Evolutionary conservation across 1,139 yeast genomes (phyloP), one percentile per base, ranked within the genome.

Genomic region (Arxiozyma bovina): DNA sequence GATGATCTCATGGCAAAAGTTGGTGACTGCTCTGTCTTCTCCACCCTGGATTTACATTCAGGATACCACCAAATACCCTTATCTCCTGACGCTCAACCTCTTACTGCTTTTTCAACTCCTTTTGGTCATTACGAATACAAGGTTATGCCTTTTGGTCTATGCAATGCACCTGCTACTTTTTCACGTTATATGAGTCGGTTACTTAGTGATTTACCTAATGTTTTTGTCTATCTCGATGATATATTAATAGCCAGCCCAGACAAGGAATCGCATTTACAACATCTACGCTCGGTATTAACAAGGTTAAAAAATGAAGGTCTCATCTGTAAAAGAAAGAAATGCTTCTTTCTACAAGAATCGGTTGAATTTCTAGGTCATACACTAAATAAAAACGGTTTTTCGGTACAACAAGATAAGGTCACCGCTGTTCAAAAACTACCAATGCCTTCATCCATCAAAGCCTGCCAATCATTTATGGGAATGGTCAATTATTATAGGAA

Each of bases 181-280:
- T 48, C 51, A 12, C 43, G 58, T 2, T 53, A 51, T 22, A 60
- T 61, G 60, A 58, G 61, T 45, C 51, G 53, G 15, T 21, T 58
- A 8, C 52, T 60, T 34, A 41, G 57, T 42, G 57, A 52, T 8
- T 42, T 53, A 34, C 50, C 55, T n/a, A 62, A 58, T 52, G 62
- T 60, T 11, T 48, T 51, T 8, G 62, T 60, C 4, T 67, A 67
- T 53, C 51, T 67, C n/a, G 72, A 66, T 52, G 70, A 67, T 53
- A 60, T 70, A n/a, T 42, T 68, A 22, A 60, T 66, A 15, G 27
- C 21, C 11, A 34, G 15, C 43, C 40, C 18, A 43, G 49, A 41
- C 52, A 49, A 18, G 12, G 34, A 30, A 30, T 4, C 34, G 8
- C 34, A 30, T 5, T 11, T 30, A 30, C 34, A 30, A 8, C 34